Conservation (phyloP, 1,139 yeast genomes). For the Meyerozyma carpophila region DNA sequence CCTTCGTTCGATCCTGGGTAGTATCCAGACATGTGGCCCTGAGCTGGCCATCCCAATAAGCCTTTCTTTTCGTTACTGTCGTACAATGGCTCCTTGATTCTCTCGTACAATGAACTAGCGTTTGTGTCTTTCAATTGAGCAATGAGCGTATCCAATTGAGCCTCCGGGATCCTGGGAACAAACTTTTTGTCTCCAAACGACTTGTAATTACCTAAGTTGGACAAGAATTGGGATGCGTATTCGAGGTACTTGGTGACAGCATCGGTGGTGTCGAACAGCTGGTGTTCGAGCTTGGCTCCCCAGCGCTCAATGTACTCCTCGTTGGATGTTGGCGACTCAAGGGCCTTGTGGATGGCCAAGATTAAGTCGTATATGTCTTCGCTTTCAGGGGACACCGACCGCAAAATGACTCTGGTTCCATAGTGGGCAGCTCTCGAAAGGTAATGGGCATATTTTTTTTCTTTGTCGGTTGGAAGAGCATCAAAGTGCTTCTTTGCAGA, state of each 20-base stretch:
- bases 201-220: constrained; percentile 81
- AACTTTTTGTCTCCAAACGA: constrained; percentile 88
- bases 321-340: constrained; percentile 40
- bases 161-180: constrained; percentile 54
- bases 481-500: constrained; percentile 43
- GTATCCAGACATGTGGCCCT: constrained; percentile 71
- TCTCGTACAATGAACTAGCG: constrained; percentile 34
- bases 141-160: constrained; percentile 45
- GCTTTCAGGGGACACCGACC: constrained; percentile 83
- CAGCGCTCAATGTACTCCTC: constrained; percentile 37
- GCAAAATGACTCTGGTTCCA: constrained; percentile 72
- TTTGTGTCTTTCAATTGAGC: constrained; percentile 33
- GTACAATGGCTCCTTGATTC: constrained; percentile 47
- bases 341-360: constrained; percentile 45
- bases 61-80: constrained; percentile 37
- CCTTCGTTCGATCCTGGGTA: constrained; percentile 41
- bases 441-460: constrained; percentile 70
- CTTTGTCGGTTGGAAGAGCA: constrained; percentile 26
- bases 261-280: constrained; percentile 24
- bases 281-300: constrained; percentile 6
- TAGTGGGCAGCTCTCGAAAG: constrained; percentile 77
- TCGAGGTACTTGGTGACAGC: constrained; percentile 54
- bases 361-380: constrained; percentile 70
- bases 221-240: constrained; percentile 73
- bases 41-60: constrained; percentile 72